Evolutionary conservation across 2,329 filamentous ascomycete genomes (phyloP), one percentile per base, ranked within the genome.

Genomic region (Penicillium fuscoglaucum): DNA sequence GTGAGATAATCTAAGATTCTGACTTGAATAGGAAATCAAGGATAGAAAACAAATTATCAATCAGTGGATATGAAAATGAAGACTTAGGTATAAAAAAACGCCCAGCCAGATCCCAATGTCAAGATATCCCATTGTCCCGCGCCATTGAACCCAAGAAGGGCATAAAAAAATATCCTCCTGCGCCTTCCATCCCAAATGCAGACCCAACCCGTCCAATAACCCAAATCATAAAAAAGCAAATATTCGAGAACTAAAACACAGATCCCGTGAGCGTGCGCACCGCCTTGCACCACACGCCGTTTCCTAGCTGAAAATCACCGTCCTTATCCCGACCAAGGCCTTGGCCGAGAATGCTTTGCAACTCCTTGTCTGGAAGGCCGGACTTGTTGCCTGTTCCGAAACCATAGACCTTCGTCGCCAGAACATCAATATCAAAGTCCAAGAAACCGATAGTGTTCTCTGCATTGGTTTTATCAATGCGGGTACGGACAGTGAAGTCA

Each of bases 331-430:
- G 53, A 21, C 47, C 54, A 41, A 73, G 63, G 17, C 68, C 67
- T 50, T 71, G 70, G 19, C 58, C 60, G 15, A 77, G 68, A 33
- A 76, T 72, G 43, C 66, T 70, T 28, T 69, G 66, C 70, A 78
- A 75, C 45, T 75, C 71, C 21, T 63, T 61, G 46, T 76, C 73
- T 3, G 74, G 70, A 4, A 74, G 59, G 44, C 70, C 67, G 2
- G 62, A 65, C 50, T 63, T 61, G 50, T 66, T 71, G 4, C 47
- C 63, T 8, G 59, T 58, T 26, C 70, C 72, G 37, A 78, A 76
- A 1, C 76, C 76, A 47, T 78, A 78, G 39, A 78, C 68, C 53
- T 77, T 76, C 19, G 68, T 74, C 3, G 74, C 74, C 15, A 75
- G 57, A 2, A 75, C 74, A 45, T 76, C 73, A 29, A 74, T 74